Percentiles rank a stretch among this genome's conserved stretches.
phyloP scores from a whole-genome alignment of 192 early-diverging fungal genomes.

The Nowakowskiella sp. region DNA sequence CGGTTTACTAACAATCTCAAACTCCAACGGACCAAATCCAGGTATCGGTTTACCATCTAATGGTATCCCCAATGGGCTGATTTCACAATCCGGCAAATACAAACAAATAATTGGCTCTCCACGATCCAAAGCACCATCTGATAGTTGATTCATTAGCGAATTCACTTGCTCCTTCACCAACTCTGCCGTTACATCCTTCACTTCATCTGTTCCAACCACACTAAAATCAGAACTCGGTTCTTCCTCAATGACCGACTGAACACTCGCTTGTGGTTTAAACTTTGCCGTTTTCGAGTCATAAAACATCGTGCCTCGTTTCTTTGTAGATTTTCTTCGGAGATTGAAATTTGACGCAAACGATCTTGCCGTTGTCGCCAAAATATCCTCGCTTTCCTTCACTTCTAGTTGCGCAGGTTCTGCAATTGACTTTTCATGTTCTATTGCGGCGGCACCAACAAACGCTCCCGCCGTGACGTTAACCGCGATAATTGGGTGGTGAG shows the following conservation, averaged over 20 bases:
- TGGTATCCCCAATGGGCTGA: background rate
- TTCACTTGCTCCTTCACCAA: background rate
- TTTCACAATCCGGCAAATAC: background rate
- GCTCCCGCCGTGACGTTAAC: background rate
- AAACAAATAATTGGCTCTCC: background rate
- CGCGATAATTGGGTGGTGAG: background rate
- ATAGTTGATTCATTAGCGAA: background rate
- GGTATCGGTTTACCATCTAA: background rate
- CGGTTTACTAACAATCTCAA: background rate
- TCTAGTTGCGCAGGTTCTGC: background rate
- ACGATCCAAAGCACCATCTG: background rate
- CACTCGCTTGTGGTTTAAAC: background rate
- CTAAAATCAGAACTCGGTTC: too few species aligned
- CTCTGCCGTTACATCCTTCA: background rate
- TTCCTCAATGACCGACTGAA: too few species aligned
- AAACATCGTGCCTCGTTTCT: background rate
- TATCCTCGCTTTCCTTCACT: background rate
- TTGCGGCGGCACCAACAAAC: background rate
- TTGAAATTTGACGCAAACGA: too few species aligned
- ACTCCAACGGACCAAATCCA: background rate
- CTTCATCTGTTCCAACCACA: too few species aligned
- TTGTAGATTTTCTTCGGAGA: too few species aligned
- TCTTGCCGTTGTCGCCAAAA: background rate
- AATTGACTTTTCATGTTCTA: too few species aligned
- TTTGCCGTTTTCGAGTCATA: background rate